A percentile compares a stretch with the other conserved stretches of the same genome.
These are phyloP conservation scores for Phytophthora podocarpi DNA, from an alignment of 352 stramenopile species.

Conservation along the genomic window DNA sequence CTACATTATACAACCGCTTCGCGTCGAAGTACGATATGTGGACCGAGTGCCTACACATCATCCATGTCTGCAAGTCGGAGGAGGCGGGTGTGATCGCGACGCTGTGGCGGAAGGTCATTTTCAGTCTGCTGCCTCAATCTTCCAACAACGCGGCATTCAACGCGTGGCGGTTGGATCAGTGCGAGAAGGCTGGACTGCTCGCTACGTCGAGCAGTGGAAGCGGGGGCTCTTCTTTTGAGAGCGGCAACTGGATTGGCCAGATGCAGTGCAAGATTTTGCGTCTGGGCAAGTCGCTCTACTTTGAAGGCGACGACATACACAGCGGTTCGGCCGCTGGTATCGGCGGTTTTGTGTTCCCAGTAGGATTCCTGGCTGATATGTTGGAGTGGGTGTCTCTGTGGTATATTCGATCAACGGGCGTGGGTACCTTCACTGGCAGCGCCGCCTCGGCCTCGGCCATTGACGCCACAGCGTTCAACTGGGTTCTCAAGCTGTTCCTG, in stretches of 20 bases:
- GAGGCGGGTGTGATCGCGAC: conserved; percentile 68
- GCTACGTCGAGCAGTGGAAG: conserved; percentile 33
- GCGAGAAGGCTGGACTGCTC: conserved; percentile 60
- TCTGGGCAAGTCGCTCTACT: conserved; percentile 76
- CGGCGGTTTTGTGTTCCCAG: conserved; percentile 72
- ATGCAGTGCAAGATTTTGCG: conserved; percentile 79
- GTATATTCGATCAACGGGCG: conserved; percentile 71
- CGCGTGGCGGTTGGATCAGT: conserved; percentile 70
- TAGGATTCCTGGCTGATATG: conserved; percentile 74
- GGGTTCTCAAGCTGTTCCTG: conserved; percentile 82
- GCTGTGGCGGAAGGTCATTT: conserved; percentile 81
- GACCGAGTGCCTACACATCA: conserved; percentile 87
- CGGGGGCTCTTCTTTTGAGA: conserved; percentile 68
- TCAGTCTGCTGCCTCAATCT: conserved; percentile 67
- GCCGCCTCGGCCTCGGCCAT: conserved; percentile 56
- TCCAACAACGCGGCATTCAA: conserved; percentile 75
- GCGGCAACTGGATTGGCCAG: conserved; percentile 80
- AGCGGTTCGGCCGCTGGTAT: conserved; percentile 40
- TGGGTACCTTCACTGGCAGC: conserved; percentile 43
- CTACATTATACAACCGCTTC: conserved; percentile 87
- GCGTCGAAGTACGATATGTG: conserved; percentile 88
- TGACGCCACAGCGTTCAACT: conserved; percentile 78
- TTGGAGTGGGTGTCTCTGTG: conserved; percentile 81
- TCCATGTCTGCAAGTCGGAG: conserved; percentile 85
- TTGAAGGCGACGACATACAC: conserved; percentile 58